These are phyloP conservation scores for Monosporascus sp. DNA, from an alignment of 2,329 filamentous ascomycete species.

Conservation along the genomic window DNA sequence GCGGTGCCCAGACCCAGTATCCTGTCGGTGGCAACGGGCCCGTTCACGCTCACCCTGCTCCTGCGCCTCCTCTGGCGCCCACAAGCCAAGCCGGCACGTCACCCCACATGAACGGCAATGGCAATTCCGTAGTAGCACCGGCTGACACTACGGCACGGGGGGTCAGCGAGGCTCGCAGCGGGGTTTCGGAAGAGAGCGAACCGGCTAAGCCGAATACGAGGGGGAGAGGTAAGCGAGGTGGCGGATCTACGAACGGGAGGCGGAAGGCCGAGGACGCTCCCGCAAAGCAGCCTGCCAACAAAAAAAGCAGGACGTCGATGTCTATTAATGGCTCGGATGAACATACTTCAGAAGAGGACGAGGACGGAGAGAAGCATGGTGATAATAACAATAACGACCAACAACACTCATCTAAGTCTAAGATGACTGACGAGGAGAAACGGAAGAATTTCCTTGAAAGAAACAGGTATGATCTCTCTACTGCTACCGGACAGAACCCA, in stretches of 20 bases:
- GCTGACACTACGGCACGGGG: constrained; percentile 39
- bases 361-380: constrained; percentile 48
- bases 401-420: constrained; percentile 44
- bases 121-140: constrained; percentile 35
- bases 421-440: constrained; percentile 99
- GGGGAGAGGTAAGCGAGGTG: constrained; percentile 63
- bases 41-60: constrained; percentile 43
- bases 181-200: constrained; percentile 68
- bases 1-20: constrained; percentile 48
- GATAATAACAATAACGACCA: constrained; percentile 38
- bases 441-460: constrained; percentile 95
- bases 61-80: constrained; percentile 31
- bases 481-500: background rate
- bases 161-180: constrained; percentile 63
- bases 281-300: constrained; percentile 57
- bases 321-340: constrained; percentile 33
- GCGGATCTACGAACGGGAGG: constrained; percentile 53
- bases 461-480: constrained; percentile 65
- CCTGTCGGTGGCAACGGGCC: constrained; percentile 38
- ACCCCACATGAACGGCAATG: constrained; percentile 48
- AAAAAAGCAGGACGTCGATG: constrained; percentile 60
- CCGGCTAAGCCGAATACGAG: constrained; percentile 60
- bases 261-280: constrained; percentile 70
- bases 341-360: constrained; percentile 49
- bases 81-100: constrained; percentile 36